A percentile compares a stretch with the other conserved stretches of the same genome.
Conservation (phyloP, 2,329 filamentous ascomycete genomes). For the Myotisia sp. region DNA sequence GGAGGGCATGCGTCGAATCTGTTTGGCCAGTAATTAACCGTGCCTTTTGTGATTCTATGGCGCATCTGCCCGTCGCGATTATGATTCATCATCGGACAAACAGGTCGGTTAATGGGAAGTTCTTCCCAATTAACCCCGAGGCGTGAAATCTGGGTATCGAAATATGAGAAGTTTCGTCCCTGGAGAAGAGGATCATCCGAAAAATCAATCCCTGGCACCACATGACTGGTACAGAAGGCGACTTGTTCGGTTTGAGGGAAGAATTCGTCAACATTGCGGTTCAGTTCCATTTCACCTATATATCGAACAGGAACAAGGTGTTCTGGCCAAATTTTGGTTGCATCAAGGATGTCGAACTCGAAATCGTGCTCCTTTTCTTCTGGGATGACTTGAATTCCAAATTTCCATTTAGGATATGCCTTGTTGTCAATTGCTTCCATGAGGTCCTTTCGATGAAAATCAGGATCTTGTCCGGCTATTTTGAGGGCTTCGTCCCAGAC, state of each 20-base stretch:
- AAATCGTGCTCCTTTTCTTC: constrained; percentile 61
- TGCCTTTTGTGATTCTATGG: constrained; percentile 59
- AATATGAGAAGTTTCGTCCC: constrained; percentile 53
- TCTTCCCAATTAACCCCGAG: constrained; percentile 64
- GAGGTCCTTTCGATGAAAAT: constrained; percentile 69
- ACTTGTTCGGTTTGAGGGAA: constrained; percentile 73
- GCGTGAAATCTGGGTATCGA: constrained; percentile 45
- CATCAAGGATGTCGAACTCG: constrained; percentile 73
- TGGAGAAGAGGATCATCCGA: constrained; percentile 62
- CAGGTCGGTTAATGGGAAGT: constrained; percentile 60
- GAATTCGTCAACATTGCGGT: constrained; percentile 66
- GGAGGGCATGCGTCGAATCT: constrained; percentile 51
- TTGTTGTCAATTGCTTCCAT: constrained; percentile 59
- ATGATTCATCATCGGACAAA: constrained; percentile 61
- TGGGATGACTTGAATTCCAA: constrained; percentile 64
- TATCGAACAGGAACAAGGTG: constrained; percentile 60
- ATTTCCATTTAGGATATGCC: constrained; percentile 61
- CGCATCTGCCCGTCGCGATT: constrained; percentile 61
- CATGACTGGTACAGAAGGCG: constrained; percentile 66
- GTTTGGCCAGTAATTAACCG: constrained; percentile 70
- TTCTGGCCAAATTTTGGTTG: constrained; percentile 77
- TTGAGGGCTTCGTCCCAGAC: constrained; percentile 69
- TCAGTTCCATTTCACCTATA: constrained; percentile 66
- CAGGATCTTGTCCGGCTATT: constrained; percentile 58
- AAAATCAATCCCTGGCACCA: constrained; percentile 65